Conservation (phyloP, 2,329 filamentous ascomycete genomes). For the Sodiomyces alkalinus region DNA sequence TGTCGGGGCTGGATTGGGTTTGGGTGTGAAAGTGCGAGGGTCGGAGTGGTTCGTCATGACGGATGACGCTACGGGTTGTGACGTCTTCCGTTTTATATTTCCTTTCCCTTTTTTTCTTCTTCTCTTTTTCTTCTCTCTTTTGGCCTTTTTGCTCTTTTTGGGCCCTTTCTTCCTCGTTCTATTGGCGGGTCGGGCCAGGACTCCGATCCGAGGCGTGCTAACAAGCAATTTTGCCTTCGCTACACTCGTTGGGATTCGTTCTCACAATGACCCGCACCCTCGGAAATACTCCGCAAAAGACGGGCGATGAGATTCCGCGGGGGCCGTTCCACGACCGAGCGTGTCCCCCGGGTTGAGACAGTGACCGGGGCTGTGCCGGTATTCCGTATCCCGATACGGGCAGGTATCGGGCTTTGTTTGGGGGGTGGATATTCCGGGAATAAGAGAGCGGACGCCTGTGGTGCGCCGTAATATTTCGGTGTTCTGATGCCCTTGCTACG, state of each 20-base stretch:
- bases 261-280: too few relatives aligned
- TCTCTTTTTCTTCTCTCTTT: too few relatives aligned
- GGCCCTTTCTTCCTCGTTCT: not conserved
- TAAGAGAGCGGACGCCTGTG: slow-evolving; percentile 1
- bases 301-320: slow-evolving; percentile 1
- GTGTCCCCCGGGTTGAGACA: not conserved
- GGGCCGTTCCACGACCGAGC: not conserved
- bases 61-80: not conserved
- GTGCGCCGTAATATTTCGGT: not conserved
- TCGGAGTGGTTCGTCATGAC: too few relatives aligned
- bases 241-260: too few relatives aligned
- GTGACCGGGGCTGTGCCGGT: not conserved
- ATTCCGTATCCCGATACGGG: not conserved
- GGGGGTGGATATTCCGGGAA: slow-evolving; percentile 2
- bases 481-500: not conserved
- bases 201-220: not conserved
- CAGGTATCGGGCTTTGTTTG: not conserved
- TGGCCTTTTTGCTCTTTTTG: too few relatives aligned
- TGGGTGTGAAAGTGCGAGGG: too few relatives aligned
- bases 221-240: too few relatives aligned
- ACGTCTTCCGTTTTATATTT: not conserved
- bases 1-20: too few relatives aligned
- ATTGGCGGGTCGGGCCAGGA: not conserved
- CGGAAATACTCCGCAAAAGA: too few relatives aligned
- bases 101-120: too few relatives aligned